Percentiles rank a stretch among this genome's conserved stretches.
Conservation (phyloP, 2,329 filamentous ascomycete genomes). For the Cladosporium sp. region DNA sequence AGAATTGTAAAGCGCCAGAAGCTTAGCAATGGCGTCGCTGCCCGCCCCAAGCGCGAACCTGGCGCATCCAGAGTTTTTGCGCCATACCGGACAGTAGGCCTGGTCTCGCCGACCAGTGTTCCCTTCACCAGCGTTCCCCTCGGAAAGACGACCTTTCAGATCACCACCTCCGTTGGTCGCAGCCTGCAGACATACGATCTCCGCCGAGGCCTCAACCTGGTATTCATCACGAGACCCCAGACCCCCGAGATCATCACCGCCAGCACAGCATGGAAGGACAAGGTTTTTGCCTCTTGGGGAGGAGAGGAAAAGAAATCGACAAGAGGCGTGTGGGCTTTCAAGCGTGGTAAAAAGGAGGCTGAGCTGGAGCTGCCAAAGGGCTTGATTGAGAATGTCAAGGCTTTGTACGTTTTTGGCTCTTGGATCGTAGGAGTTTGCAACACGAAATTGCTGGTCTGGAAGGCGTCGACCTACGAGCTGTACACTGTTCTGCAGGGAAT, state of each 20-base stretch:
- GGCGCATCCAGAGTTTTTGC: slow-evolving; percentile 73
- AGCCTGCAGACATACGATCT: slow-evolving; percentile 95
- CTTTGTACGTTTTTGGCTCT: slow-evolving; percentile 77
- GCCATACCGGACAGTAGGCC: slow-evolving; percentile 88
- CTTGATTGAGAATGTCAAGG: slow-evolving; percentile 64
- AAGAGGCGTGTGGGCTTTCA: slow-evolving; percentile 83
- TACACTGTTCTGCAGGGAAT: slow-evolving; percentile 73
- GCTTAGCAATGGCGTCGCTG: slow-evolving; percentile 31
- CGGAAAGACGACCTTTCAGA: slow-evolving; percentile 92
- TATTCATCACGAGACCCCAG: slow-evolving; percentile 89
- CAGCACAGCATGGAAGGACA: slow-evolving; percentile 80
- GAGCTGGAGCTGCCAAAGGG: slow-evolving; percentile 66
- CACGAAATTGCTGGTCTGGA: slow-evolving; percentile 84
- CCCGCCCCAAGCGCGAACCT: slow-evolving; percentile 20
- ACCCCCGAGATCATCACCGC: slow-evolving; percentile 83
- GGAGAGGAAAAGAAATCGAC: slow-evolving; percentile 47
- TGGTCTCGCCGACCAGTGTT: slow-evolving; percentile 85
- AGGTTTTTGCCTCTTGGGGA: slow-evolving; percentile 86
- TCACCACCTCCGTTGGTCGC: slow-evolving; percentile 88
- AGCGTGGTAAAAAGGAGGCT: slow-evolving; percentile 78
- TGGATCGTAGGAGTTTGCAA: slow-evolving; percentile 81
- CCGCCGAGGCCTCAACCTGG: slow-evolving; percentile 79
- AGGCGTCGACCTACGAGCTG: slow-evolving; percentile 73
- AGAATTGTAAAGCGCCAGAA: slow-evolving; percentile 65
- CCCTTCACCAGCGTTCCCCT: slow-evolving; percentile 86